phyloP scores from a whole-genome alignment of 805 yeast species.

The Ascoidea rubescens region DNA sequence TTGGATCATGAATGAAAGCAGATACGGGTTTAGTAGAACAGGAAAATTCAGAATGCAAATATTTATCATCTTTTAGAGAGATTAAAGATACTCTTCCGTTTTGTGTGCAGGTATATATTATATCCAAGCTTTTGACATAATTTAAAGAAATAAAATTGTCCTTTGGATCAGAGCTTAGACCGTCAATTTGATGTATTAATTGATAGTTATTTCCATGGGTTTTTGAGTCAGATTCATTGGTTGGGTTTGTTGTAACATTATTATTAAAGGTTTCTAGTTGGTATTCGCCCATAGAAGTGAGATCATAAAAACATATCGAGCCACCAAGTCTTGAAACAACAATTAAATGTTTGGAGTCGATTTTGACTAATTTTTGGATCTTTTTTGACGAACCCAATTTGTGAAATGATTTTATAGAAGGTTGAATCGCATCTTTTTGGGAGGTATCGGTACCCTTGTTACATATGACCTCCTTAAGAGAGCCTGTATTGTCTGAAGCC shows the following conservation, averaged over 20 bases:
- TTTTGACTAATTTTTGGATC: background rate
- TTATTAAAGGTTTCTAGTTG: no score
- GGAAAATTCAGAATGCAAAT: background rate
- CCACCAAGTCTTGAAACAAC: conserved; percentile 32
- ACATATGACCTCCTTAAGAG: conserved; percentile 36
- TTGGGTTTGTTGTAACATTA: no score
- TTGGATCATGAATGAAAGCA: conserved; percentile 2
- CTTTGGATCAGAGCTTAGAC: background rate
- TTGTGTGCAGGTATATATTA: background rate
- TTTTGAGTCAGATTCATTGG: no score
- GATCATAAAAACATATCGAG: conserved; percentile 24
- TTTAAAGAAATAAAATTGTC: no score
- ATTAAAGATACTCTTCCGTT: background rate
- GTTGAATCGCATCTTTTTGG: conserved; percentile 48
- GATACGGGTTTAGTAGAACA: background rate
- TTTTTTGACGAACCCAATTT: background rate
- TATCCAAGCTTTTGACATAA: no score
- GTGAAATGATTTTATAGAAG: conserved; percentile 34
- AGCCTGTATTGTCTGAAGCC: conserved; percentile 38
- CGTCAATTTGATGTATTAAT: no score
- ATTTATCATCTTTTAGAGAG: background rate
- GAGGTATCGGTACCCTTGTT: conserved; percentile 71
- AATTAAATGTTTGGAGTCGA: no score
- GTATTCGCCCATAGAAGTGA: background rate
- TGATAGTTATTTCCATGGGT: no score